Conservation (phyloP, 176 grass and related monocot species). For the Oryza rufipogon region DNA sequence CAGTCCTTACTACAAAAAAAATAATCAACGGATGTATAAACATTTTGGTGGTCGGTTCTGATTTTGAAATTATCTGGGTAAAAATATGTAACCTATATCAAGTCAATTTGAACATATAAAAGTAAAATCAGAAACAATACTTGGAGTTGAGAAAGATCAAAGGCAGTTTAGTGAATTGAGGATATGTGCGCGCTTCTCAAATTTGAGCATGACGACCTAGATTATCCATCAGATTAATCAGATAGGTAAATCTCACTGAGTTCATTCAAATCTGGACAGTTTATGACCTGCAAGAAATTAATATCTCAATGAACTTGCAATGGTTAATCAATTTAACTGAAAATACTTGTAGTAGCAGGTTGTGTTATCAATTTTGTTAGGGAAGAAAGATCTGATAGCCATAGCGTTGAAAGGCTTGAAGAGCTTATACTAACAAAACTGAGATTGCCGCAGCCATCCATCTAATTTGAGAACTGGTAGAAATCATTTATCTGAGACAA, state of each 20-base stretch:
- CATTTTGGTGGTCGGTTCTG: too few species aligned
- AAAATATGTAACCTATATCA: too few species aligned
- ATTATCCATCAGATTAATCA: slow-evolving; percentile 68
- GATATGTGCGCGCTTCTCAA: slow-evolving; percentile 37
- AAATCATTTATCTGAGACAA: too few species aligned
- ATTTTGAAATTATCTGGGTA: too few species aligned
- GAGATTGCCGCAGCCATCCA: slow-evolving; percentile 41
- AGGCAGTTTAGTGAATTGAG: slow-evolving; percentile 27
- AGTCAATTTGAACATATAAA: too few species aligned
- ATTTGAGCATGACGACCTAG: slow-evolving; percentile 61
- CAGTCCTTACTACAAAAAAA: too few species aligned
- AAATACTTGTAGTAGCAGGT: neutral
- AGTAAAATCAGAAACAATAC: too few species aligned
- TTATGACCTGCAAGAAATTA: slow-evolving; percentile 65
- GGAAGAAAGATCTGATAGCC: slow-evolving; percentile 47
- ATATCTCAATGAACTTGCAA: slow-evolving; percentile 20
- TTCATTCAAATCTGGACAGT: slow-evolving; percentile 67
- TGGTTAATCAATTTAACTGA: neutral
- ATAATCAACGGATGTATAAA: too few species aligned
- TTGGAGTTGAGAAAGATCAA: too few species aligned
- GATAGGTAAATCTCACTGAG: slow-evolving; percentile 61
- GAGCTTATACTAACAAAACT: slow-evolving; percentile 75
- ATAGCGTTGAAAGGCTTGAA: slow-evolving; percentile 40
- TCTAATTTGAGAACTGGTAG: too few species aligned
- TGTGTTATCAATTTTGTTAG: slow-evolving; percentile 57